Evolutionary conservation across 2,329 filamentous ascomycete species (phyloP), one percentile per base, ranked within the genome.

Genomic region (Aspergillus brunneoviolaceus): DNA sequence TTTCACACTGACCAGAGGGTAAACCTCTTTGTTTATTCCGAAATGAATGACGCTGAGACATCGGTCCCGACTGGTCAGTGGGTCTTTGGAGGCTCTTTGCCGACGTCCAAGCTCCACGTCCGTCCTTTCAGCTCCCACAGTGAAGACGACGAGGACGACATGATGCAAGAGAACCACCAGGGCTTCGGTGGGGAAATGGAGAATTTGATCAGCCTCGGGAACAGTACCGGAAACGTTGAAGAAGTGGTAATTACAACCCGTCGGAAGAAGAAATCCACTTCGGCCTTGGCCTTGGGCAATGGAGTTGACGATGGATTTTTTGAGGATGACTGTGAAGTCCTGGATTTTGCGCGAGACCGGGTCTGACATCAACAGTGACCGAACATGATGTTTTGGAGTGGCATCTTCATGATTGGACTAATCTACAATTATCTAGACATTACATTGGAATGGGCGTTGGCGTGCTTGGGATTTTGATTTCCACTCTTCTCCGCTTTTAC

Each of bases 1-100:
- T 97, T 98, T 79, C 94, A 98, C 73, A 95, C 93, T 0, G 93
- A 98, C 70, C 85, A 87, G 57, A 87, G 94, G 3, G 90, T 98
- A 49, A 86, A 84, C n/a, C 81, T 97, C 29, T 90, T 87, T 66
- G 84, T 92, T 48, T 90, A 89, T 70, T 76, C 71, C 68, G 55
- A 67, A 7, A 63, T 61, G 33, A 77, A 70, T 21, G 69, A 82
- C 25, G 77, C 82, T 52, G 77, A 80, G 45, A 70, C 71, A 31
- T 60, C 72, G 19, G 63, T 70, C 35, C 63, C 67, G 47, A 62
- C 63, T 27, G 72, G 70, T 72, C 58, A 73, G 16, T 86, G 84
- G 84, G 78, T 82, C 2, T 86, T 86, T 66, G 84, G 84, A 10
- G 75, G 80, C 45, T 73, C 77, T 7, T 77, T 85, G 9, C 74